These are phyloP conservation scores for Sungouiella blattae DNA, from an alignment of 805 yeast genomes.

Conservation along the genomic window DNA sequence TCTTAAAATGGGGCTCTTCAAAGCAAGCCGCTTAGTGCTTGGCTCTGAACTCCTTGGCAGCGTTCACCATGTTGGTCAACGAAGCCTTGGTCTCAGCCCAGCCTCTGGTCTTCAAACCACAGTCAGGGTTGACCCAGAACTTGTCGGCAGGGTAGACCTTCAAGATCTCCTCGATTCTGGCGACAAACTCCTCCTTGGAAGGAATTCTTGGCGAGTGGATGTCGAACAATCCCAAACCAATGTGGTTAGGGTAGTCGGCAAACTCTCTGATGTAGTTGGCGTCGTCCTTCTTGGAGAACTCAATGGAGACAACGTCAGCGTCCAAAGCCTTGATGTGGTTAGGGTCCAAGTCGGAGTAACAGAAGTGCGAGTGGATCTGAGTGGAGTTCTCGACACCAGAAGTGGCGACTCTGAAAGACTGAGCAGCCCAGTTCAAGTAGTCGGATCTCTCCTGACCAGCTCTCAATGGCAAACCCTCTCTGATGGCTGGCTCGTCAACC, in stretches of 20 bases:
- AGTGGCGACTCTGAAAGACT: constrained; percentile 98
- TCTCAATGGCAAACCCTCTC: constrained; percentile 99
- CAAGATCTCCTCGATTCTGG: constrained; percentile 90
- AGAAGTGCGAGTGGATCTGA: constrained; percentile 99
- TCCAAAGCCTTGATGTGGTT: constrained; percentile 99
- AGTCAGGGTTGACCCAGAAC: constrained; percentile 99
- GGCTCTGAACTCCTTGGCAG: constrained; percentile 85
- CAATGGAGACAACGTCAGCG: constrained; percentile 98
- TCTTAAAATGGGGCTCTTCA: constrained; percentile 9
- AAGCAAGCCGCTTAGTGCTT: constrained; percentile 27
- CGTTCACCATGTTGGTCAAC: constrained; percentile 97
- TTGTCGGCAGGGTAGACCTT: constrained; percentile 97
- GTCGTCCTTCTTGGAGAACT: constrained; percentile 99
- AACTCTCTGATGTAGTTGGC: constrained; percentile 97
- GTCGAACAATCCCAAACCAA: constrained; percentile 98
- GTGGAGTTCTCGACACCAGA: constrained; percentile 94
- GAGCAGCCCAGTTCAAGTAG: constrained; percentile 98
- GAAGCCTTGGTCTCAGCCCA: constrained; percentile 97
- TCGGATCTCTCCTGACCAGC: constrained; percentile 95
- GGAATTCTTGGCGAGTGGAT: constrained; percentile 99
- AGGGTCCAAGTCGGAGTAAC: constrained; percentile 99
- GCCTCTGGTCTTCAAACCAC: constrained; percentile 99
- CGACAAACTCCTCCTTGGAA: constrained; percentile 91
- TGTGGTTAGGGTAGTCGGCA: constrained; percentile 98
- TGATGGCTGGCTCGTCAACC: constrained; percentile 99